phyloP scores from a whole-genome alignment of 2,329 filamentous ascomycete genomes.

The Aspergillus transmontanensis region DNA sequence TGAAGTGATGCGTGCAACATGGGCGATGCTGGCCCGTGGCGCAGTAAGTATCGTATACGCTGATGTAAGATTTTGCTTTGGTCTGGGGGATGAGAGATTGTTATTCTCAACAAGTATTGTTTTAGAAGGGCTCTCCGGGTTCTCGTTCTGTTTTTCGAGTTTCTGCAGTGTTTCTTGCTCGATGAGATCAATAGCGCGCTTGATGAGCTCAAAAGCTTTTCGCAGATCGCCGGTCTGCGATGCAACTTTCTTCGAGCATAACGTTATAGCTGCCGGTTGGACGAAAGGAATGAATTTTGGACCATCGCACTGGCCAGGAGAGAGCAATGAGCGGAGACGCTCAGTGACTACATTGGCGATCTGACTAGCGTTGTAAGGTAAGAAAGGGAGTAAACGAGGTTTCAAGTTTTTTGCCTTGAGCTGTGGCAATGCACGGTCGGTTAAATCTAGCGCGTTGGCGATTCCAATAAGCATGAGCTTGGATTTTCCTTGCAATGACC shows the following conservation, averaged over 20 bases:
- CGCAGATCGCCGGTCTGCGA: conserved; percentile 92
- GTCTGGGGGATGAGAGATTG: conserved; percentile 63
- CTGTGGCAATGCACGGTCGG: conserved; percentile 89
- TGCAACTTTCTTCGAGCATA: conserved; percentile 92
- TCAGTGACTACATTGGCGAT: conserved; percentile 85
- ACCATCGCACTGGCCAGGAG: conserved; percentile 45
- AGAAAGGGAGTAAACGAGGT: conserved; percentile 84
- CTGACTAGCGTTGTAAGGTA: conserved; percentile 86
- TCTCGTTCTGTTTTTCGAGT: conserved; percentile 62
- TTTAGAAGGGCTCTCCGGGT: conserved; percentile 67
- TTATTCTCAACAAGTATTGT: conserved; percentile 78
- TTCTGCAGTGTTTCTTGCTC: conserved; percentile 80
- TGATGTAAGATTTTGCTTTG: conserved; percentile 46
- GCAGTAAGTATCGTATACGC: conserved; percentile 74
- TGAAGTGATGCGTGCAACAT: conserved; percentile 88
- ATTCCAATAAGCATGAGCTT: conserved; percentile 85
- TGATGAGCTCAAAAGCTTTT: conserved; percentile 93
- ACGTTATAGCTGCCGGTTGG: conserved; percentile 88
- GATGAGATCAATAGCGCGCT: conserved; percentile 83
- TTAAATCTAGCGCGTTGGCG: conserved; percentile 93
- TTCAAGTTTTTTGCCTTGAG: conserved; percentile 91
- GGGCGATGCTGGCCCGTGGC: conserved; percentile 83
- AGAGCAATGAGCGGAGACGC: conserved; percentile 75
- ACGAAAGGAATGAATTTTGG: conserved; percentile 78
- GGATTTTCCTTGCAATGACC: conserved; percentile 82